Base-by-base conservation (phyloP, 2,329 filamentous ascomycete genomes). In the Botrytis deweyae region DNA sequence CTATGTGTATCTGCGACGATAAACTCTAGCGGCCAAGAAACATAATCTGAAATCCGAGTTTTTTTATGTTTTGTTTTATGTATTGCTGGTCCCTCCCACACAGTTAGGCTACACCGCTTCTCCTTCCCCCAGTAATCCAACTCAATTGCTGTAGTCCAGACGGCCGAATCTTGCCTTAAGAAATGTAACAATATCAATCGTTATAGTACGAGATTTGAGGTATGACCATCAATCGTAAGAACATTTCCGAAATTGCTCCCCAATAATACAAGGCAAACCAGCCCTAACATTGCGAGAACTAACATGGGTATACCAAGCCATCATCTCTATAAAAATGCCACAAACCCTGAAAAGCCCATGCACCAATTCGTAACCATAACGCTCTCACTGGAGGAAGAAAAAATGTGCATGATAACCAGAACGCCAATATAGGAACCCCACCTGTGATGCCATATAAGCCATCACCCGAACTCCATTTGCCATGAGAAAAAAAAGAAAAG, bases 291-390 rank as follows among this genome's bases (percentile, higher is more conserved):
- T 58, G 49, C 49, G 66, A 68, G 66, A 58, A 68, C 66, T 68
- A 68, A 68, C 49, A 68, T 59, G 65, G 71, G 71, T 72, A 69
- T 72, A 71, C 59, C 52, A 61, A 68, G 63, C 64, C 63, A 72
- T 72, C 63, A 69, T 68, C 58, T 69, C 63, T 62, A 42, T 72
- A 72, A 68, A 42, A 72, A 72, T 67, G 64, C 52, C 71, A 59
- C n/a, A 59, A 72, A 68, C 38, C 49, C 71, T 61, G 49, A 72
- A 62, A 49, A 44, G 40, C 71, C 58, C 29, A 69, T 68, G 66
- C 40, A 61, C 71, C 29, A 58, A 69, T 20, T 68, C 71, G 65
- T 68, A 68, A 72, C 36, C 63, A 46, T 72, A 68, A 59, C 38
- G 62, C 64, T 72, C 55, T 72, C 64, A 55, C 63, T 68, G 63